phyloP scores from a whole-genome alignment of 2,329 filamentous ascomycete genomes.

The Colletotrichum simmondsii region DNA sequence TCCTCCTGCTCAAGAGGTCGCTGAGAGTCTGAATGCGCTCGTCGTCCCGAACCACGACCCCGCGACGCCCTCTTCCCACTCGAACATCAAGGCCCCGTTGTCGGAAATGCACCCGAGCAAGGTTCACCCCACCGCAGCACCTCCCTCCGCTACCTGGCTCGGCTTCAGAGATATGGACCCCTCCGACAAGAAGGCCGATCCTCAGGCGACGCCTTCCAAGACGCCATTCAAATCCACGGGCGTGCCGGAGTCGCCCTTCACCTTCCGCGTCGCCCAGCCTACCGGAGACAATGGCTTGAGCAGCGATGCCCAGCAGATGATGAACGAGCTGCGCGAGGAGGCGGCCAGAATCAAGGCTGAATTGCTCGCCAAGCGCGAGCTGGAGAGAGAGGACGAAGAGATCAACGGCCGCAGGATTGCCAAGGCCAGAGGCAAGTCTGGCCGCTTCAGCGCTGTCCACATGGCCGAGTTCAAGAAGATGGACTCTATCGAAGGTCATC shows the following conservation, averaged over 20 bases:
- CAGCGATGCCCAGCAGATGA: slow-evolving; percentile 68
- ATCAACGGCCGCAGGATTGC: slow-evolving; percentile 76
- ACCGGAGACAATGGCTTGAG: slow-evolving; percentile 64
- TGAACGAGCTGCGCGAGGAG: slow-evolving; percentile 73
- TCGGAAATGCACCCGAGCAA: slow-evolving; percentile 94
- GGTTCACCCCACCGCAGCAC: slow-evolving; percentile 78
- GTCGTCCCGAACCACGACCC: slow-evolving; percentile 47
- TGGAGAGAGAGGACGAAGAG: slow-evolving; percentile 59
- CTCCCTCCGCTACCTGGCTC: slow-evolving; percentile 82
- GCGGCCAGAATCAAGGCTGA: slow-evolving; percentile 38
- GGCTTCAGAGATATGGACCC: slow-evolving; percentile 83
- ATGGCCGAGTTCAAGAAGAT: slow-evolving; percentile 95
- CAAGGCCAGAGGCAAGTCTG: slow-evolving; percentile 79
- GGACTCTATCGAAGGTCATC: slow-evolving; percentile 92
- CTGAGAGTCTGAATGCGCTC: slow-evolving; percentile 43
- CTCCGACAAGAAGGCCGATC: slow-evolving; percentile 52
- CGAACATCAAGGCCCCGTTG: slow-evolving; percentile 75
- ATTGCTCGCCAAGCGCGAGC: slow-evolving; percentile 62
- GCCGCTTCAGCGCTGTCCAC: slow-evolving; percentile 86
- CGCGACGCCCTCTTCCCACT: slow-evolving; percentile 71
- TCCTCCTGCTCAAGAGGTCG: slow-evolving; percentile 40
- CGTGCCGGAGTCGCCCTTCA: slow-evolving; percentile 69
- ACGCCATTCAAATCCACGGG: slow-evolving; percentile 69
- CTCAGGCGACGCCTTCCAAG: slow-evolving; percentile 74
- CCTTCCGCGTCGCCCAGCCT: slow-evolving; percentile 70